Evolutionary conservation across 2,329 filamentous ascomycete genomes (phyloP), one percentile per base, ranked within the genome.

Genomic region (Neonectria faginata): DNA sequence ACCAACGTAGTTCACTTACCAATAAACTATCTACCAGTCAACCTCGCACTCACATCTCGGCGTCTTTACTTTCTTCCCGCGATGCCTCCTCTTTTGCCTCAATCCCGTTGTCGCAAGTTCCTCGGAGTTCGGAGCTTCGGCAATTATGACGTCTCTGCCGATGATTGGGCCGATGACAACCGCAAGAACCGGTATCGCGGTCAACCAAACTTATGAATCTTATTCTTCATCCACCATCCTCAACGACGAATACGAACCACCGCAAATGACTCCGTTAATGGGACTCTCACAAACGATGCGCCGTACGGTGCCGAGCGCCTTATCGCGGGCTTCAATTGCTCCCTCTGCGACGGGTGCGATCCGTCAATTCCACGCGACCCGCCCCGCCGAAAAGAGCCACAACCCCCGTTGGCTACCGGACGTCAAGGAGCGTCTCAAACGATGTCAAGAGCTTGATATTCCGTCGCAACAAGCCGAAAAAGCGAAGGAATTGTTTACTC

Each of bases 401-500:
- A 50, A 60, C 41, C 56, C 64, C 16, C 64, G 64, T 2, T 66
- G 64, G 64, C 52, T 66, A 3, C 57, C 60, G 9, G 60, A 66
- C n/a, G 36, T 55, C n/a, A 59, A 60, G 22, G 56, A 59, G n/a
- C 61, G 61, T 2, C 56, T 64, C 4, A 45, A 39, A 18, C 25
- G 51, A 45, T 51, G 18, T 22, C 57, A 57, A 31, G 36, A 54
- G 18, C 45, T 27, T 14, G 54, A 58, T 18, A n/a, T 58, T 16
- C 14, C 59, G 5, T 44, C 41, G 5, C 14, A 39, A 10, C 64
- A 65, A 25, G 29, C 22, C 2, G 18, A 66, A 20, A 67, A 62
- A 33, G 57, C 54, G 11, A 60, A 54, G 11, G 63, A 67, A 9
- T 51, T 67, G 7, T 64, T 67, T 11, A 57, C 66, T 8, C 66